These are phyloP conservation scores for Corynespora cassiicola DNA, from an alignment of 2,329 filamentous ascomycete species.

Conservation along the genomic window DNA sequence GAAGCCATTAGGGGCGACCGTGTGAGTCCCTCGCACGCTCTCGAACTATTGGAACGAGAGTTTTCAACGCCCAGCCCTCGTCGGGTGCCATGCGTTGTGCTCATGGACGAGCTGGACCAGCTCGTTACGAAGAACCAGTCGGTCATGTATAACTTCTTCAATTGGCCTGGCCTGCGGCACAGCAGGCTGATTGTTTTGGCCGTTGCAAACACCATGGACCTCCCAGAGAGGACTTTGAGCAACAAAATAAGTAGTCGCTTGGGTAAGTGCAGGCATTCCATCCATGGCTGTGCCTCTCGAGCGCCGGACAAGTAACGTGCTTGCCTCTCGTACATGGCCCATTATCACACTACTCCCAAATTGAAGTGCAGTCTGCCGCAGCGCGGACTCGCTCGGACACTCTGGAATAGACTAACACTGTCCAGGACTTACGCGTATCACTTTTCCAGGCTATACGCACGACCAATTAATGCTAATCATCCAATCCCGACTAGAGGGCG, in stretches of 20 bases:
- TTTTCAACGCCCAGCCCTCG: slow-evolving; percentile 91
- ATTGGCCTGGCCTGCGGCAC: slow-evolving; percentile 92
- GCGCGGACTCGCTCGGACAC: slow-evolving; percentile 25
- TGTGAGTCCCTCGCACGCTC: slow-evolving; percentile 87
- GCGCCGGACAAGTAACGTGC: background rate
- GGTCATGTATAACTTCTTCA: slow-evolving; percentile 99
- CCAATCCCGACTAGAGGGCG: slow-evolving; percentile 86
- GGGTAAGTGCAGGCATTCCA: slow-evolving; percentile 39
- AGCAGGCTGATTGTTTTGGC: slow-evolving; percentile 94
- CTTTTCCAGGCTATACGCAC: slow-evolving; percentile 96
- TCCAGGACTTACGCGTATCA: slow-evolving; percentile 83
- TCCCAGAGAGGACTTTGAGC: slow-evolving; percentile 92
- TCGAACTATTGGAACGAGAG: slow-evolving; percentile 89
- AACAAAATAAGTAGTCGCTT: slow-evolving; percentile 95
- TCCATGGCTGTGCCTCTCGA: slow-evolving; percentile 2
- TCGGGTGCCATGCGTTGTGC: slow-evolving; percentile 90
- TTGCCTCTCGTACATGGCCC: background rate
- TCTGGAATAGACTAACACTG: slow-evolving; percentile 38
- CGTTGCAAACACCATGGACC: slow-evolving; percentile 98
- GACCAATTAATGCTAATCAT: slow-evolving; percentile 98
- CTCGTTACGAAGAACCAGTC: slow-evolving; percentile 97
- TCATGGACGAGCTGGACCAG: slow-evolving; percentile 99
- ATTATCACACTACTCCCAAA: too few species aligned
- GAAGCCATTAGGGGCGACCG: slow-evolving; percentile 93
- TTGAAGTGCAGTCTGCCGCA: slow-evolving; percentile 20